Evolutionary conservation across 2,329 filamentous ascomycete genomes (phyloP).

Genomic region (Fusarium armeniacum): DNA sequence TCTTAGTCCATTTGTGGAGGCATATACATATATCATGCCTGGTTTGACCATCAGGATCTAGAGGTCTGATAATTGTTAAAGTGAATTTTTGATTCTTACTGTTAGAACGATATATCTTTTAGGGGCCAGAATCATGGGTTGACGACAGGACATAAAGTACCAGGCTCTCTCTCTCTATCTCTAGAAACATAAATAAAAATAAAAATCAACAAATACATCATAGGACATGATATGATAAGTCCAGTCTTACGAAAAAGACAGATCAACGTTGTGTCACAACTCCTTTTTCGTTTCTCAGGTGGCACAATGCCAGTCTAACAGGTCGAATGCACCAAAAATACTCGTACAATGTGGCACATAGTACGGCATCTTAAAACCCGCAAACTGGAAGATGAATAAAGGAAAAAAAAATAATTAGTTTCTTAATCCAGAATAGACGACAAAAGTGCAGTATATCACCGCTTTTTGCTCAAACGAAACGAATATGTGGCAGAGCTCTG

Average conservation of each 20-base stretch:
- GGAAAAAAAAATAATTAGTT: neutral
- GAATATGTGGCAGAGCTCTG: neutral
- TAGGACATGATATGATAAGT: neutral
- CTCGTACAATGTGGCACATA: slow-evolving; percentile 26
- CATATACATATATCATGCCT: neutral
- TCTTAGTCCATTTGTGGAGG: neutral
- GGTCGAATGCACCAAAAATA: slow-evolving; percentile 3
- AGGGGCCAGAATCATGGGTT: neutral
- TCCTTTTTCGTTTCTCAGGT: neutral
- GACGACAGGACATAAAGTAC: neutral
- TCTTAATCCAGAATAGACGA: neutral
- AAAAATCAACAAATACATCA: neutral
- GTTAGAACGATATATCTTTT: neutral
- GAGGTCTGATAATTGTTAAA: neutral
- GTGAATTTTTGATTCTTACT: neutral
- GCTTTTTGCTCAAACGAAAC: neutral
- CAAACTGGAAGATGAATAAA: neutral
- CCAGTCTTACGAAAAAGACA: neutral
- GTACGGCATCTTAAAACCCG: slow-evolving; percentile 5
- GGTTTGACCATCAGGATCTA: neutral
- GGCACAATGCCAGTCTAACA: neutral
- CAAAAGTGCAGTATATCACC: neutral
- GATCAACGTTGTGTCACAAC: neutral
- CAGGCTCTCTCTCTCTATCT: neutral
- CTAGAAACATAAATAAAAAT: neutral